phyloP scores from a whole-genome alignment of 73 alveolate genomes.

The Paraurostyla sp. region DNA sequence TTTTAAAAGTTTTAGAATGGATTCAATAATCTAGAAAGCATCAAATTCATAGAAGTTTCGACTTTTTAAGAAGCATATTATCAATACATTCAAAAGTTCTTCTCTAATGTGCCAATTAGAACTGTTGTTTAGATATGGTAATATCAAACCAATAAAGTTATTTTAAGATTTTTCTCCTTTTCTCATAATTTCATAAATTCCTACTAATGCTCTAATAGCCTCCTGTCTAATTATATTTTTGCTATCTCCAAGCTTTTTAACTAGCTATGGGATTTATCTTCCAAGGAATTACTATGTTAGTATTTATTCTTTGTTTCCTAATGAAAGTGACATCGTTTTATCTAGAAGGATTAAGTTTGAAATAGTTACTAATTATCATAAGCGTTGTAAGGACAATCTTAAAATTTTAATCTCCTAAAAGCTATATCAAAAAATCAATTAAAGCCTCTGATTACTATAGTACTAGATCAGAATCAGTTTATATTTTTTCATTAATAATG shows the following conservation, averaged over 20 bases:
- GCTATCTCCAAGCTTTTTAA: slow-evolving; percentile 44
- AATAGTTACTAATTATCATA: not conserved
- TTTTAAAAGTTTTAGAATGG: not conserved
- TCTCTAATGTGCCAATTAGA: slow-evolving; percentile 58
- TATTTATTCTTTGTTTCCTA: not conserved
- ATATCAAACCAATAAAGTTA: not conserved
- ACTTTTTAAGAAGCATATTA: slow-evolving; percentile 8
- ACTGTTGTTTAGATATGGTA: slow-evolving; percentile 45
- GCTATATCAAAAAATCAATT: slow-evolving; percentile 2
- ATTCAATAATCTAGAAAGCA: slow-evolving; percentile 17
- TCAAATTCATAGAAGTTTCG: slow-evolving; percentile 52
- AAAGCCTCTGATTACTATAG: not conserved
- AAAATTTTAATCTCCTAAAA: slow-evolving; percentile 37
- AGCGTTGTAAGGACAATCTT: slow-evolving; percentile 42
- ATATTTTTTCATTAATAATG: not conserved
- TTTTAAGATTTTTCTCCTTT: slow-evolving; percentile 10
- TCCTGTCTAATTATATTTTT: slow-evolving; percentile 45
- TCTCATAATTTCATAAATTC: slow-evolving; percentile 47
- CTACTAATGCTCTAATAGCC: slow-evolving; percentile 40
- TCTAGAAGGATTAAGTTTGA: not conserved
- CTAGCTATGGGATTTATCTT: slow-evolving; percentile 3
- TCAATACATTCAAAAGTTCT: slow-evolving; percentile 24
- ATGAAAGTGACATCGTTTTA: slow-evolving; percentile 10
- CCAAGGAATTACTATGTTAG: not conserved
- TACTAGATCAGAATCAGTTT: not conserved